phyloP scores from a whole-genome alignment of 106 monocot genomes.

The Acorus calamus region DNA sequence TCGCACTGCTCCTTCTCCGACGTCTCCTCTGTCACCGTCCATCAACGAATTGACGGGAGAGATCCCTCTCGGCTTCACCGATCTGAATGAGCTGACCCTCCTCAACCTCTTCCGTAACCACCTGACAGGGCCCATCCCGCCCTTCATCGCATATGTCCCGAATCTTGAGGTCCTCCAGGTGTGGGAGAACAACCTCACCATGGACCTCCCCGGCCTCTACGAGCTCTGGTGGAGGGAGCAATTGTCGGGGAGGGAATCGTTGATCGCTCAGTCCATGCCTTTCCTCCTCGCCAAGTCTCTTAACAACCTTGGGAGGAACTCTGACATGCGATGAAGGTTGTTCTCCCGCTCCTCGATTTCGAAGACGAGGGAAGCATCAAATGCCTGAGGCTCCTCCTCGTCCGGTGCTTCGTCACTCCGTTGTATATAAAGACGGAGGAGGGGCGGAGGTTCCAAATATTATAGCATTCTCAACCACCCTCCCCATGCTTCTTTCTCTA shows the following conservation, averaged over 20 bases:
- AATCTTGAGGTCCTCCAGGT: too few relatives aligned
- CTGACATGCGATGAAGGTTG: constrained; percentile 31
- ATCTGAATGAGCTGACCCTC: too few relatives aligned
- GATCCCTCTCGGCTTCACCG: too few relatives aligned
- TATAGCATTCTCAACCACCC: too few relatives aligned
- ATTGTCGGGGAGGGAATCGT: constrained; percentile 40
- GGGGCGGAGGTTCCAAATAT: constrained; percentile 25
- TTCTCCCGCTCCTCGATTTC: constrained; percentile 69
- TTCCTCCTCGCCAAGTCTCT: constrained; percentile 71
- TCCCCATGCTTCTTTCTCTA: too few relatives aligned
- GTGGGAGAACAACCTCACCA: too few relatives aligned
- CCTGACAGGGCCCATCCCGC: too few relatives aligned
- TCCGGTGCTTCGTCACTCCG: constrained; percentile 66
- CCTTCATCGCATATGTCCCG: too few relatives aligned
- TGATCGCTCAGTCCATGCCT: constrained; percentile 74
- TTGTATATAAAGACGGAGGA: constrained; percentile 78
- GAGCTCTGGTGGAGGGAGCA: constrained; percentile 88
- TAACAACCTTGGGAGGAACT: constrained; percentile 32
- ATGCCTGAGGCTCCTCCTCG: constrained; percentile 54
- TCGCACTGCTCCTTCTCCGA: too few relatives aligned
- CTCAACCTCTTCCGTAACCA: too few relatives aligned
- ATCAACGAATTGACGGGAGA: too few relatives aligned
- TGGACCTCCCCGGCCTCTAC: constrained; percentile 55
- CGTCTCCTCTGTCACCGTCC: too few relatives aligned
- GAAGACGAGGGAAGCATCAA: constrained; percentile 67